Evolutionary conservation across 2,329 filamentous ascomycete genomes (phyloP), one percentile per base, ranked within the genome.

Genomic region (Chaetothyriales sp.): DNA sequence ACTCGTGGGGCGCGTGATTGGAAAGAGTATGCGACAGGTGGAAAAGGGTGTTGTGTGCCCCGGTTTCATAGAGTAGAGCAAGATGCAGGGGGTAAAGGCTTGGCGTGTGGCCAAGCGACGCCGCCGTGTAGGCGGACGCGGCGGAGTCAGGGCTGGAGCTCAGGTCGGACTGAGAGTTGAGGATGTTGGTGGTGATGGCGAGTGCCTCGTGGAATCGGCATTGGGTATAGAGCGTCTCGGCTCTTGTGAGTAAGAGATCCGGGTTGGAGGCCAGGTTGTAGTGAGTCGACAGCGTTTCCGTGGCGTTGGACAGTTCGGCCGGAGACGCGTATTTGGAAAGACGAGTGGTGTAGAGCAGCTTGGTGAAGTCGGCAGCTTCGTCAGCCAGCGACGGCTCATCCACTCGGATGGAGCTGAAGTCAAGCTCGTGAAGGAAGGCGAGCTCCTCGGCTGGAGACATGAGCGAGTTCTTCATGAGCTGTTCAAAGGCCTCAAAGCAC

Each of bases 401-500:
- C 1, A 83, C 77, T 5, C 75, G 75, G 56, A 97, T 83, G 18
- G 84, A 81, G 66, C 94, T 89, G 65, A 98, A 98, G 69, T 95
- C 82, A 19, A 95, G 77, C 49, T 85, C 87, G 59, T 92, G 84
- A 44, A 95, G 76, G 56, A 95, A 95, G 48, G 83, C 78, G 78
- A 90, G 87, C 65, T 95, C 89, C 67, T 95, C 89, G 37, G 86
- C 82, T 0, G 89, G 89, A 19, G 80, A 80, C 80, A 98, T 85
- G 56, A 98, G 76, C 18, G 86, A 86, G 70, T 98, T 98, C 70
- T 89, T 88, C 82, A 97, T 95, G 51, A 98, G 78, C 71, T 97
- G 89, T 62, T 95, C 89, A 64, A 98, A 97, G 0, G 92, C 92
- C 69, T 98, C 92, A 65, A 95, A 97, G 69, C 92, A 98, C 67